phyloP scores from a whole-genome alignment of 306 rosid genomes.

The Acacia acuminata region DNA sequence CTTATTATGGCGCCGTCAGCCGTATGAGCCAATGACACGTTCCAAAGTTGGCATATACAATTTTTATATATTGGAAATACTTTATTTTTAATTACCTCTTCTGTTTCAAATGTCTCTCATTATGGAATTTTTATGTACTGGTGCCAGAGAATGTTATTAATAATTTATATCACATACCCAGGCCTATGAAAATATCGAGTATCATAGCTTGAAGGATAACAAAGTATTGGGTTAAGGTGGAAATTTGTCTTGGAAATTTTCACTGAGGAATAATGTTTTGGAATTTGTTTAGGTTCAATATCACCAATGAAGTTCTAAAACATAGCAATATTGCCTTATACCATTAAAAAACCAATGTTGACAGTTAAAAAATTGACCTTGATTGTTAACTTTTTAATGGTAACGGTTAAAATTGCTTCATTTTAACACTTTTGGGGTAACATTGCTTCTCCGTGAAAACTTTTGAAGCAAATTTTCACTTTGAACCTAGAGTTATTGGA shows the following conservation, averaged over 20 bases:
- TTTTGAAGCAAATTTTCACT: too few species aligned
- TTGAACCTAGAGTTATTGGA: background rate
- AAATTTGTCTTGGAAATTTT: too few species aligned
- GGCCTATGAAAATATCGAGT: background rate
- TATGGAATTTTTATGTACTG: background rate
- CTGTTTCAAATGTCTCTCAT: slow-evolving; percentile 1
- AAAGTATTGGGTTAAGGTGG: background rate
- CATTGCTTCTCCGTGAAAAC: too few species aligned
- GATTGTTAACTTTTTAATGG: too few species aligned
- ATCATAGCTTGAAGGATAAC: background rate
- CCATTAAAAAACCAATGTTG: too few species aligned
- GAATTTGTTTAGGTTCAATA: too few species aligned
- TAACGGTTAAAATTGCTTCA: too few species aligned
- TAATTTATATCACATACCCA: background rate
- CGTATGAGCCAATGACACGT: slow-evolving; percentile 43
- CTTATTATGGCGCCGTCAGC: slow-evolving; percentile 39
- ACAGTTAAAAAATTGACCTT: too few species aligned
- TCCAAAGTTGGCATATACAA: slow-evolving; percentile 9
- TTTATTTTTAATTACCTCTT: background rate
- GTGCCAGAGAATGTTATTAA: background rate
- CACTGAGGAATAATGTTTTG: too few species aligned
- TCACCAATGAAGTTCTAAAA: too few species aligned
- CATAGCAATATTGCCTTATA: too few species aligned
- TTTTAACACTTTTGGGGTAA: too few species aligned
- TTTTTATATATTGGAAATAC: background rate